Conservation (phyloP, 148 eudicot genomes). For the Nyssa sinensis region DNA sequence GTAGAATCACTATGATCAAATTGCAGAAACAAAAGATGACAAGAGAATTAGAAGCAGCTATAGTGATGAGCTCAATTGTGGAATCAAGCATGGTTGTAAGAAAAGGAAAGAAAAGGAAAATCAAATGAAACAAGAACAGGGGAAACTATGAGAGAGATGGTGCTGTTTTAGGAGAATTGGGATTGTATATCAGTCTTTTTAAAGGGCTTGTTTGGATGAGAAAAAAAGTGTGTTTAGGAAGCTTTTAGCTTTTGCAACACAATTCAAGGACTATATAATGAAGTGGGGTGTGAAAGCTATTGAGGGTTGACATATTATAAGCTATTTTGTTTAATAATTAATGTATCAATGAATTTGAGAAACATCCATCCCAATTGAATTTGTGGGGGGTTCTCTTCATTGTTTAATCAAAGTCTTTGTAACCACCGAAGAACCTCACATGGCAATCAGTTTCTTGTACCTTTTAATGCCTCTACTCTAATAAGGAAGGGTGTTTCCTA, state of each 20-base stretch:
- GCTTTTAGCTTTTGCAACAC: background rate
- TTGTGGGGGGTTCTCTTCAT: background rate
- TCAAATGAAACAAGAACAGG: background rate
- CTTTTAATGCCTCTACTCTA: too few species aligned
- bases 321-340: background rate
- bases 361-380: background rate
- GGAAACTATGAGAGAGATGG: background rate
- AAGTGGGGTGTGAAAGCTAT: background rate
- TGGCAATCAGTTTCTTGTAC: background rate
- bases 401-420: background rate
- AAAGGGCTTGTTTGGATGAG: background rate
- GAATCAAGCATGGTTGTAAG: slow-evolving; percentile 21
- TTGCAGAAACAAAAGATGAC: slow-evolving; percentile 49
- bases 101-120: background rate
- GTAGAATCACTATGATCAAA: slow-evolving; percentile 39
- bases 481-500: too few species aligned
- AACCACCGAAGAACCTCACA: slow-evolving; percentile 4
- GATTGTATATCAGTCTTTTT: background rate
- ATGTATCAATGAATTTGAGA: background rate
- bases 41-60: slow-evolving; percentile 34
- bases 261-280: background rate
- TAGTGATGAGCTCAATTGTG: slow-evolving; percentile 30
- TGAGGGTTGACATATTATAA: background rate
- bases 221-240: background rate
- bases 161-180: background rate